These are phyloP conservation scores for Mycena sp. DNA, from an alignment of 1,284 basidiomycete species.

Conservation along the genomic window DNA sequence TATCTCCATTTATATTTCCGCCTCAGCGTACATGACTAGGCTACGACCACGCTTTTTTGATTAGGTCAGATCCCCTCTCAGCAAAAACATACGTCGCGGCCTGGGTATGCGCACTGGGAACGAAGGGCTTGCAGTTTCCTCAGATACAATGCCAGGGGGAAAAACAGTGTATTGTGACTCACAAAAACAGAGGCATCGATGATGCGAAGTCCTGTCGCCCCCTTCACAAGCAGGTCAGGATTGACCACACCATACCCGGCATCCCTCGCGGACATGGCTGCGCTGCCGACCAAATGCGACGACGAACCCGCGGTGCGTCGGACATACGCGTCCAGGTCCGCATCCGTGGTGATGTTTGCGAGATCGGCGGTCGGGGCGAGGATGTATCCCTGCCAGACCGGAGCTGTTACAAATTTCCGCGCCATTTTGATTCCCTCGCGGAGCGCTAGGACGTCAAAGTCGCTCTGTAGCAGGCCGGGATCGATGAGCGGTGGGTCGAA, in stretches of 20 bases:
- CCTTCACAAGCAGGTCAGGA: conserved; percentile 49
- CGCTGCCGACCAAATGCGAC: conserved; percentile 44
- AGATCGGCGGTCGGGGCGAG: conserved; percentile 11
- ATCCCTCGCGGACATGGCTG: conserved; percentile 37
- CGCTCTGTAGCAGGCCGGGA: conserved; percentile 29
- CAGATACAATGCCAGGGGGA: neutral
- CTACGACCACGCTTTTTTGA: conserved; percentile 23
- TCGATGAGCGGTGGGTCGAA: conserved; percentile 36
- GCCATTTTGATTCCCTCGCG: conserved; percentile 27
- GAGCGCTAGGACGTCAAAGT: conserved; percentile 31
- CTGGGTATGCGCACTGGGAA: conserved; percentile 36
- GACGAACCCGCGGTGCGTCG: conserved; percentile 42
- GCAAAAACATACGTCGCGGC: conserved; percentile 36
- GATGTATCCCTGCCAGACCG: conserved; percentile 27
- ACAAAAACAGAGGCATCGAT: conserved; percentile 51
- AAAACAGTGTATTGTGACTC: neutral
- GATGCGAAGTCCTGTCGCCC: conserved; percentile 45
- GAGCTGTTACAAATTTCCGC: conserved; percentile 30
- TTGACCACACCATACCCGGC: conserved; percentile 45
- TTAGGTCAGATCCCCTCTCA: conserved; percentile 36
- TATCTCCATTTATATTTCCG: no score
- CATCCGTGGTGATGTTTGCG: conserved; percentile 34
- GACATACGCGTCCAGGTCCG: conserved; percentile 42
- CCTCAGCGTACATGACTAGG: no score
- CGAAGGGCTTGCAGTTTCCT: conserved; percentile 30